Conservation (phyloP, 164 flowering plant genomes). For the Macadamia tetraphylla region DNA sequence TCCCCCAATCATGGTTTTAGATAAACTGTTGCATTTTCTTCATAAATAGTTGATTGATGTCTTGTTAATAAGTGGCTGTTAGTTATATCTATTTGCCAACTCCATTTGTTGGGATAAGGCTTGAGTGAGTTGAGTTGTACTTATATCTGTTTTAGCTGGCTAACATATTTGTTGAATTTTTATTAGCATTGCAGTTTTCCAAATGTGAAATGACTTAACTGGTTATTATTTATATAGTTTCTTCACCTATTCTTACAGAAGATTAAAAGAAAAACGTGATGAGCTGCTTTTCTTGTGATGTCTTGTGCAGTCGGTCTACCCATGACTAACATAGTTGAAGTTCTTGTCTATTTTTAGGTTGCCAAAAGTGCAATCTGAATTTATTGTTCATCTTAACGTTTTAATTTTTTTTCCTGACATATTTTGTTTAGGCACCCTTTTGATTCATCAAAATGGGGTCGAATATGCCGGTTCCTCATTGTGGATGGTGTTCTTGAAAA, state of each 20-base stretch:
- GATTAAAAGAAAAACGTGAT: too few species aligned
- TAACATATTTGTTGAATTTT: too few species aligned
- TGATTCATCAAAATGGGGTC: constrained; percentile 98
- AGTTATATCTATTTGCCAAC: too few species aligned
- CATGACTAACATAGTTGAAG: too few species aligned
- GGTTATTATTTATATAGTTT: neutral
- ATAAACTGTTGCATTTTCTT: neutral
- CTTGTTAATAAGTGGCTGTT: too few species aligned
- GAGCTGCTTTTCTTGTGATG: too few species aligned
- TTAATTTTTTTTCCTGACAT: neutral
- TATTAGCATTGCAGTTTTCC: neutral
- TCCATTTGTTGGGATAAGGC: too few species aligned
- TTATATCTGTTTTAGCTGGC: too few species aligned
- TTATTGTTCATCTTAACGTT: neutral
- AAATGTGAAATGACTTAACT: neutral
- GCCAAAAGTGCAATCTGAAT: neutral
- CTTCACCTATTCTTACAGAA: neutral
- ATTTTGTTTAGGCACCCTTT: constrained; percentile 77
- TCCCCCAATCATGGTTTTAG: neutral
- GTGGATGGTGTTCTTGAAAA: constrained; percentile 48
- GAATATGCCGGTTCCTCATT: constrained; percentile 60
- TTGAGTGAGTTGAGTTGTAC: too few species aligned
- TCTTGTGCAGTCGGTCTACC: too few species aligned
- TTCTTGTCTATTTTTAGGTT: too few species aligned
- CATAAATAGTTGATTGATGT: too few species aligned